phyloP scores from a whole-genome alignment of 148 eudicot genomes.

The Spergularia marina region DNA sequence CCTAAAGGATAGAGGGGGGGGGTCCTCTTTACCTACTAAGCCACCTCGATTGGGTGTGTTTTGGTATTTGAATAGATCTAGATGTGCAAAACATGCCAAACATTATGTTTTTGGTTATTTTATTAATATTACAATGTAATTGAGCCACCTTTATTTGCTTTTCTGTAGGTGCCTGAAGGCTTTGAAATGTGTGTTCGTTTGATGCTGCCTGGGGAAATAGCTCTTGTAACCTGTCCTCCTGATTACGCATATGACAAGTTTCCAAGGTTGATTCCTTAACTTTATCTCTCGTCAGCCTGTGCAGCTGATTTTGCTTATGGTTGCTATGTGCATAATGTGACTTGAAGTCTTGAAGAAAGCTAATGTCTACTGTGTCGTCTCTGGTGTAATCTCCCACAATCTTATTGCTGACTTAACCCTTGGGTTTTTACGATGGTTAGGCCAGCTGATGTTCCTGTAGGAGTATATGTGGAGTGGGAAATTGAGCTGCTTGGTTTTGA shows the following conservation, averaged over 20 bases:
- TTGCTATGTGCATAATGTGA: not conserved
- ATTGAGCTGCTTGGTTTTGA: conserved; percentile 96
- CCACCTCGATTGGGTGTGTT: too few relatives aligned
- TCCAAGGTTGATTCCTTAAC: conserved; percentile 48
- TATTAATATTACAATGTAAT: not conserved
- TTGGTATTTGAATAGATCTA: not conserved
- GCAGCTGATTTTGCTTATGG: not conserved
- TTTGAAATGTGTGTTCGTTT: conserved; percentile 95
- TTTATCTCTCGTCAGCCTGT: not conserved
- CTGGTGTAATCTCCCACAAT: not conserved
- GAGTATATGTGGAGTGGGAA: conserved; percentile 88
- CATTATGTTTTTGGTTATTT: not conserved
- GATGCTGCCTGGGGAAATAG: conserved; percentile 95
- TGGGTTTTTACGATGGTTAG: conserved; percentile 34
- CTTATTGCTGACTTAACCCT: not conserved
- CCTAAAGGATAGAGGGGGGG: too few relatives aligned
- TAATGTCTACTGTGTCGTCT: not conserved
- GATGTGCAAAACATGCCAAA: not conserved
- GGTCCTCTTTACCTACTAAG: too few relatives aligned
- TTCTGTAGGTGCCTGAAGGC: conserved; percentile 83
- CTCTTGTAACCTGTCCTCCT: conserved; percentile 95
- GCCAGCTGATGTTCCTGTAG: conserved; percentile 86
- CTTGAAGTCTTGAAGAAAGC: not conserved
- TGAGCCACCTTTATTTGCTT: not conserved
- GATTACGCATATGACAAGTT: conserved; percentile 98